phyloP scores from a whole-genome alignment of 257 asterid species.

The Petunia axillaris region DNA sequence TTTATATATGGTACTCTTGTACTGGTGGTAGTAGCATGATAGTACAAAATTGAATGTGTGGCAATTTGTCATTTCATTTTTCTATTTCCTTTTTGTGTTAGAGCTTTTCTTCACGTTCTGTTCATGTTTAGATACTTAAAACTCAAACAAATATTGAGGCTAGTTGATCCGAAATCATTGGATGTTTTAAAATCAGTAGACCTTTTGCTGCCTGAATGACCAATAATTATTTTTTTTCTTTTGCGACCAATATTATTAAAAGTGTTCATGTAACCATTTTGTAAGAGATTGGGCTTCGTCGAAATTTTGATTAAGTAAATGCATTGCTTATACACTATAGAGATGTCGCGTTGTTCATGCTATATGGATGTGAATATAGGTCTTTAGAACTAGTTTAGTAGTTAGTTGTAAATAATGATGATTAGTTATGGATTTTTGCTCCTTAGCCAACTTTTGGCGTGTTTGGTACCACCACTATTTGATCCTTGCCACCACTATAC shows the following conservation, averaged over 20 bases:
- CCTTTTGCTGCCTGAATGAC: background rate
- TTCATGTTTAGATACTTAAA: constrained; percentile 17
- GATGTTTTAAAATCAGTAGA: background rate
- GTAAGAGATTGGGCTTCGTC: no score
- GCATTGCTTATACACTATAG: no score
- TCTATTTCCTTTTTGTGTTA: background rate
- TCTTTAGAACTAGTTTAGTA: background rate
- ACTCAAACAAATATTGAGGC: background rate
- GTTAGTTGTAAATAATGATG: no score
- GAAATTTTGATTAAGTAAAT: no score
- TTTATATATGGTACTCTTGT: background rate
- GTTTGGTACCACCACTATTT: no score
- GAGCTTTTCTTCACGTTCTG: background rate
- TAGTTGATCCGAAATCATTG: background rate
- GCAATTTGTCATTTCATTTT: background rate
- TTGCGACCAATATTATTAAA: background rate
- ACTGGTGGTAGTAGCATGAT: constrained; percentile 9
- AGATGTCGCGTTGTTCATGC: no score
- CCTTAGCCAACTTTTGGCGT: no score
- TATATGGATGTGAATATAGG: constrained; percentile 5
- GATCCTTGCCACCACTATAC: background rate
- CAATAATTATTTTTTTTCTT: background rate
- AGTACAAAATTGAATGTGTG: background rate
- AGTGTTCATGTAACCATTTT: no score
- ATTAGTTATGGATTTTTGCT: no score